phyloP scores from a whole-genome alignment of 1,139 yeast genomes.

The Blastobotrys capitulatus region DNA sequence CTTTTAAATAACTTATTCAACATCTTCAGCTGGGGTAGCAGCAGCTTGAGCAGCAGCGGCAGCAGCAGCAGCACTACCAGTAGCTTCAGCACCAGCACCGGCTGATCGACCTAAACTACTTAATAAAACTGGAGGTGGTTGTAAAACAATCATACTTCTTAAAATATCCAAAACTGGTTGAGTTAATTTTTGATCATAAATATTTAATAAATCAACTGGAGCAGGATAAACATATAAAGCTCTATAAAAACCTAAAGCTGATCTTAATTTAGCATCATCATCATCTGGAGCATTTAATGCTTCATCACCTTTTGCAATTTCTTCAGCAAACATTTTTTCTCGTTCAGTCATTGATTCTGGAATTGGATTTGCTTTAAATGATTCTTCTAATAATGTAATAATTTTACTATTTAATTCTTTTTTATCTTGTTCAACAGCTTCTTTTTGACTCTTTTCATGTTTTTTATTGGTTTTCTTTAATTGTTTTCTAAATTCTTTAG shows the following conservation, averaged over 20 bases:
- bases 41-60: slow-evolving; percentile 25
- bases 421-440: slow-evolving; percentile 55
- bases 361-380: slow-evolving; percentile 64
- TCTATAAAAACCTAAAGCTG: slow-evolving; percentile 89
- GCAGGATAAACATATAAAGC: slow-evolving; percentile 93
- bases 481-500: slow-evolving; percentile 71
- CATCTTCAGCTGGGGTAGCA: slow-evolving; percentile 16
- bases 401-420: slow-evolving; percentile 53
- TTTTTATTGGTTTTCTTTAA: slow-evolving; percentile 56
- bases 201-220: slow-evolving; percentile 83
- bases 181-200: slow-evolving; percentile 85
- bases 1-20: slow-evolving; percentile 18
- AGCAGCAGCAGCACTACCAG: slow-evolving; percentile 20
- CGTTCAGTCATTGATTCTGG: slow-evolving; percentile 69
- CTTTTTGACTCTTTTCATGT: slow-evolving; percentile 52
- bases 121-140: slow-evolving; percentile 80
- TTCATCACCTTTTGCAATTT: slow-evolving; percentile 75
- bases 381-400: slow-evolving; percentile 55
- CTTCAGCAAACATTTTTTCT: slow-evolving; percentile 72
- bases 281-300: slow-evolving; percentile 26
- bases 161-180: slow-evolving; percentile 75
- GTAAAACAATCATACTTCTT: slow-evolving; percentile 81
- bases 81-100: slow-evolving; percentile 10
- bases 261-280: slow-evolving; percentile 43
- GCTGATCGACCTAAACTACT: slow-evolving; percentile 52